These are phyloP conservation scores for Serendipita sp. DNA, from an alignment of 768 basidiomycete genomes.

Conservation along the genomic window DNA sequence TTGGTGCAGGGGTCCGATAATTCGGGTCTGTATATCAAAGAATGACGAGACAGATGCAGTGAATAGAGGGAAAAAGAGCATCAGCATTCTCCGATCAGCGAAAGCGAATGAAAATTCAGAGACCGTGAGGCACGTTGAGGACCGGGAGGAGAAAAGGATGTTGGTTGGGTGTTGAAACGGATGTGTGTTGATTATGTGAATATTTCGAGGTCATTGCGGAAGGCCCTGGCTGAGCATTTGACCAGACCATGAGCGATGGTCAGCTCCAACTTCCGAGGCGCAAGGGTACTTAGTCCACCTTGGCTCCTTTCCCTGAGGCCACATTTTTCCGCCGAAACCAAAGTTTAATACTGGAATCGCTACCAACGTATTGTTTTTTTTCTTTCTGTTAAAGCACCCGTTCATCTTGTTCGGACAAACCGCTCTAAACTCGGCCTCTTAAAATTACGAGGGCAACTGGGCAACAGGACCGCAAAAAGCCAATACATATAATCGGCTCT, in stretches of 20 bases:
- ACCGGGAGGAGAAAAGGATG: neutral
- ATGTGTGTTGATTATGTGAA: neutral
- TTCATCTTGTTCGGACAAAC: too few relatives aligned
- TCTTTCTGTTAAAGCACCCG: too few relatives aligned
- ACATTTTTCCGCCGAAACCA: neutral
- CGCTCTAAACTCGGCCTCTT: too few relatives aligned
- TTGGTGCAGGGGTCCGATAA: neutral
- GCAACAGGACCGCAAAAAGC: too few relatives aligned
- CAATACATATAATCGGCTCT: too few relatives aligned
- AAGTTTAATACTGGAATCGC: too few relatives aligned
- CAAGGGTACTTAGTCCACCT: neutral
- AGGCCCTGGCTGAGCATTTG: neutral
- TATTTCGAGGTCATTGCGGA: neutral
- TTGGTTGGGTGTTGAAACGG: neutral
- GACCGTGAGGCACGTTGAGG: constrained; percentile 2
- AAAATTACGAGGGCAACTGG: too few relatives aligned
- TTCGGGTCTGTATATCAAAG: neutral
- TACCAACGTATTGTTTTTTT: too few relatives aligned
- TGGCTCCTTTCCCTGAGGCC: neutral
- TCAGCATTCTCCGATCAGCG: neutral
- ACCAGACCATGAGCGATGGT: neutral
- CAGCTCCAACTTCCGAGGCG: neutral
- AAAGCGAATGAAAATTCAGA: neutral
- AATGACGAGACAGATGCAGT: neutral
- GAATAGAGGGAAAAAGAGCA: neutral